Conservation (phyloP, 257 asterid genomes). For the Verbena officinalis region DNA sequence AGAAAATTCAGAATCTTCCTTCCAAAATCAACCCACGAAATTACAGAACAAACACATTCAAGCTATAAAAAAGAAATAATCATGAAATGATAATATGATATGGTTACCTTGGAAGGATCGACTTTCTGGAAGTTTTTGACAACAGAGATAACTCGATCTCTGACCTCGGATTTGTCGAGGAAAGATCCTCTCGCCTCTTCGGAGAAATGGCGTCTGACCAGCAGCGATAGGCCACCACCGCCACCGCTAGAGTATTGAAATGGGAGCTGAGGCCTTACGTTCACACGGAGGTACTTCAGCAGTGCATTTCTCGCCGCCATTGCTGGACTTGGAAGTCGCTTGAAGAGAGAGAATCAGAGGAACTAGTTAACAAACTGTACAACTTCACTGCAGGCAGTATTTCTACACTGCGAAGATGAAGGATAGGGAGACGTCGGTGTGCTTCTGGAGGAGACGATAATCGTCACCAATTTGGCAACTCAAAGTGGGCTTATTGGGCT, state of each 20-base stretch:
- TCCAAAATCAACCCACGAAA: background rate
- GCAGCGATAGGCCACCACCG: slow-evolving; percentile 37
- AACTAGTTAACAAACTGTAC: background rate
- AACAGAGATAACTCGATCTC: slow-evolving; percentile 67
- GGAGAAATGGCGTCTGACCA: slow-evolving; percentile 55
- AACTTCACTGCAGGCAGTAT: background rate
- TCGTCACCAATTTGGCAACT: too few species aligned
- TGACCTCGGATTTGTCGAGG: slow-evolving; percentile 79
- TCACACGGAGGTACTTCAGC: slow-evolving; percentile 59
- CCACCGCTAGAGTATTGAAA: slow-evolving; percentile 33
- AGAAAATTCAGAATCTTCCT: background rate
- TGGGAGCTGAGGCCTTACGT: slow-evolving; percentile 34
- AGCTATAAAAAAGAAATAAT: too few species aligned
- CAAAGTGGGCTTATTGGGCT: too few species aligned
- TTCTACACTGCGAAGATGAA: background rate
- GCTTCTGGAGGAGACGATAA: too few species aligned
- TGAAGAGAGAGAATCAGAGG: background rate
- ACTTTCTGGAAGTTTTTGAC: slow-evolving; percentile 77
- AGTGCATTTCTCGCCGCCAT: slow-evolving; percentile 69
- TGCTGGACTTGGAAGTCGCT: background rate
- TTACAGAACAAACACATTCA: background rate
- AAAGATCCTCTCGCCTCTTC: slow-evolving; percentile 66
- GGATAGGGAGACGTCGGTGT: too few species aligned
- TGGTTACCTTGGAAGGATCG: slow-evolving; percentile 67
- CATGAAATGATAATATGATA: background rate